phyloP scores from a whole-genome alignment of 305 asterid genomes.

The Fraxinus velutina region DNA sequence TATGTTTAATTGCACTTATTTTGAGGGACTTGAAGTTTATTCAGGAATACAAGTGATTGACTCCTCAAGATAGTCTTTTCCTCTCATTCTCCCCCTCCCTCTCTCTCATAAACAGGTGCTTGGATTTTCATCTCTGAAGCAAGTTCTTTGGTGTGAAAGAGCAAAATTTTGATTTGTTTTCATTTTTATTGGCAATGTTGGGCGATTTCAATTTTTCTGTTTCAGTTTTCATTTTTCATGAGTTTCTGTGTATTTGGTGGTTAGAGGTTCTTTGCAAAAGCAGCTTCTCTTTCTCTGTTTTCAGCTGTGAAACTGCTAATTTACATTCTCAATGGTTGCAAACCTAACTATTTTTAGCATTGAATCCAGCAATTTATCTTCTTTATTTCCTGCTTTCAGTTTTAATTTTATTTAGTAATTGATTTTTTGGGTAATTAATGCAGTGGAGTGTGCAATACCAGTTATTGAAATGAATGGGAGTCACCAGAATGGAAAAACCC shows the following conservation, averaged over 20 bases:
- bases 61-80: slow-evolving; percentile 2
- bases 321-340: not conserved
- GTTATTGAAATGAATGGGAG: slow-evolving; percentile 68
- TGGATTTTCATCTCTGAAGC: not conserved
- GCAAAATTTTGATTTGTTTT: not conserved
- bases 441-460: slow-evolving; percentile 27
- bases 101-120: not conserved
- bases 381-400: slow-evolving; percentile 1
- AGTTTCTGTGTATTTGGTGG: not conserved
- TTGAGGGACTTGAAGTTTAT: slow-evolving; percentile 28
- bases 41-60: slow-evolving; percentile 22
- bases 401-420: slow-evolving; percentile 2
- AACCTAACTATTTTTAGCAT: not conserved
- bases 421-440: slow-evolving; percentile 5
- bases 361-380: slow-evolving; percentile 19
- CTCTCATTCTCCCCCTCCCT: not conserved
- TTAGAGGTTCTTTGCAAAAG: not conserved
- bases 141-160: not conserved
- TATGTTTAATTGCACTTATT: slow-evolving; percentile 1
- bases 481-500: slow-evolving; percentile 38
- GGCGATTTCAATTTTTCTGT: not conserved
- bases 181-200: not conserved
- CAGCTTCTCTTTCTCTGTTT: not conserved
- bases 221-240: not conserved
- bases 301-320: not conserved